Evolutionary conservation across 2,329 filamentous ascomycete species (phyloP), one percentile per base, ranked within the genome.

Genomic region (Xylariaceae sp.): DNA sequence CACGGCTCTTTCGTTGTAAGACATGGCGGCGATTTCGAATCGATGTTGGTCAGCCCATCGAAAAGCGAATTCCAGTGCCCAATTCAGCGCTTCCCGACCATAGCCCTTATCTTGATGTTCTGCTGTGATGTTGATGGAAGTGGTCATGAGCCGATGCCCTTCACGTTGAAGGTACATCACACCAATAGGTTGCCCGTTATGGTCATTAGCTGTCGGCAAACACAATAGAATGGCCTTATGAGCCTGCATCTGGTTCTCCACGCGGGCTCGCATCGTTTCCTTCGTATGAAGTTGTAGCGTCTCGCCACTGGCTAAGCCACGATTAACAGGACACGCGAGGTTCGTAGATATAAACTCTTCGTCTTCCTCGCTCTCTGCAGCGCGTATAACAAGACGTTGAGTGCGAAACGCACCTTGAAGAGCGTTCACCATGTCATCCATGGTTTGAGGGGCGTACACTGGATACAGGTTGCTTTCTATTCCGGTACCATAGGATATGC

Each of bases 81-180:
- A 38, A 20, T 38, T 38, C 14, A 38, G 12, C 8, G 17, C 37
- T 14, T 38, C 17, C 10, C 21, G 37, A 4, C 37, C 17, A 22
- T 38, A 38, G 17, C 37, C 37, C 21, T 38, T 7, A n/a, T 38
- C 17, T 25, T 38, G 21, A 5, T 38, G 21, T n/a, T 38, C 37
- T 10, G 3, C 22, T 3, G 37, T 17, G 21, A 21, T 38, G 19
- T 22, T 12, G 19, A 38, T 38, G 17, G 37, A 38, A 20, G 14
- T 22, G 17, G 14, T 38, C 22, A 23, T n/a, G 3, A 10, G 37
- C 14, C 21, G 19, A 21, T 38, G 23, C 12, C 21, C 37, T 21
- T 23, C 23, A 14, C 22, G 14, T 10, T 38, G 10, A 10, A 38
- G 5, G 10, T 14, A 25, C 19, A 38, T 22, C 6, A 22, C 10